Conservation (phyloP, 345 rosid genomes). For the Acer yangbiense region DNA sequence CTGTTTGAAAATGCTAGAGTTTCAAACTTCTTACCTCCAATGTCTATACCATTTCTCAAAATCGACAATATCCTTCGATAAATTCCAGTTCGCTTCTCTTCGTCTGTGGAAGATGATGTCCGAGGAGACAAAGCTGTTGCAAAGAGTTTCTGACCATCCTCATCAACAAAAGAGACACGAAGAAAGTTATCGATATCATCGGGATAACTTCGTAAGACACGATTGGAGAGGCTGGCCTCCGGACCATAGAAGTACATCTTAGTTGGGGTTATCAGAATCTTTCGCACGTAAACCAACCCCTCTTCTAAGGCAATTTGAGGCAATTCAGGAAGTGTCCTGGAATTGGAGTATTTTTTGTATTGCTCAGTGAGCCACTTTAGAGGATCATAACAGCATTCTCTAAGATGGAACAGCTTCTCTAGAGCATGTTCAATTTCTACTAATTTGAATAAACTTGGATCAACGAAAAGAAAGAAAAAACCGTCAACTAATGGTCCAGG, state of each 20-base stretch:
- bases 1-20: constrained; percentile 54
- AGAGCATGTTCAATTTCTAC: constrained; percentile 37
- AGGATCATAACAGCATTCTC: constrained; percentile 44
- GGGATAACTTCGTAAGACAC: constrained; percentile 37
- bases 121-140: constrained; percentile 42
- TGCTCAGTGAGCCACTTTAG: constrained; percentile 42
- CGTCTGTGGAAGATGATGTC: constrained; percentile 12
- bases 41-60: constrained; percentile 41
- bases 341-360: constrained; percentile 16
- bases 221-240: constrained; percentile 52
- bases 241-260: constrained; percentile 51
- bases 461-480: constrained; percentile 36
- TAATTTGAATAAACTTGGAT: constrained; percentile 23
- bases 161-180: constrained; percentile 58
- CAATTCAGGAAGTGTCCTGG: constrained; percentile 19
- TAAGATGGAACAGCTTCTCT: constrained; percentile 43
- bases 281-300: constrained; percentile 43
- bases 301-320: constrained; percentile 30
- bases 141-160: constrained; percentile 35
- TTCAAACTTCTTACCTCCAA: constrained; percentile 48
- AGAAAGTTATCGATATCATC: constrained; percentile 41
- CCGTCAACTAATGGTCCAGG: constrained; percentile 43
- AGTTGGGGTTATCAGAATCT: constrained; percentile 50
- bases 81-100: constrained; percentile 32
- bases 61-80: constrained; percentile 42